Evolutionary conservation across 306 rosid species (phyloP).

Genomic region (Mimosa bimucronata): DNA sequence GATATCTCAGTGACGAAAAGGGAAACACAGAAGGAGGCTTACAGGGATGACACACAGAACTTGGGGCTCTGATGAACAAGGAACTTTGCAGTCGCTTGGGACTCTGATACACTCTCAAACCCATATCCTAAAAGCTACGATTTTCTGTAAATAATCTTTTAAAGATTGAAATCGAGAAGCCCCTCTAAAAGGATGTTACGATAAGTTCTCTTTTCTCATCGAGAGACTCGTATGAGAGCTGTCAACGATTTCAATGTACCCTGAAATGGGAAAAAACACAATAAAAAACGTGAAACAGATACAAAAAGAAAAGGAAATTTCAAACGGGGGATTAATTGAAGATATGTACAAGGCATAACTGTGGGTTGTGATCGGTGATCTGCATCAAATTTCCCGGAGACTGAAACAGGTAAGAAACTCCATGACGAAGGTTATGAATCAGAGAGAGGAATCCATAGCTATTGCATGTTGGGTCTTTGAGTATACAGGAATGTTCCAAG

Average conservation of each 20-base stretch:
- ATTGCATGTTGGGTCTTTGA: not conserved
- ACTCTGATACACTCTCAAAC: conserved; percentile 43
- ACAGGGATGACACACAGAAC: conserved; percentile 31
- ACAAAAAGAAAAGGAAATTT: not conserved
- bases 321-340: not conserved
- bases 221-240: conserved; percentile 19
- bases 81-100: conserved; percentile 41
- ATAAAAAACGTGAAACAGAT: not conserved
- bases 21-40: conserved; percentile 38
- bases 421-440: not conserved
- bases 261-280: not conserved
- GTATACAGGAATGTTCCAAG: not conserved
- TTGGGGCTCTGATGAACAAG: conserved; percentile 26
- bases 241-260: not conserved
- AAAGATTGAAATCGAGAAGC: not conserved
- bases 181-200: conserved; percentile 32
- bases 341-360: not conserved
- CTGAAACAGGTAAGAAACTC: not conserved
- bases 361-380: not conserved
- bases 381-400: not conserved
- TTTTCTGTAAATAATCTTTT: conserved; percentile 8
- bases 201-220: conserved; percentile 22
- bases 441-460: not conserved
- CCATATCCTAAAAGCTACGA: conserved; percentile 46
- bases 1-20: conserved; percentile 31